Evolutionary conservation across 164 flowering plant species (phyloP).

Genomic region (Platanus orientalis): DNA sequence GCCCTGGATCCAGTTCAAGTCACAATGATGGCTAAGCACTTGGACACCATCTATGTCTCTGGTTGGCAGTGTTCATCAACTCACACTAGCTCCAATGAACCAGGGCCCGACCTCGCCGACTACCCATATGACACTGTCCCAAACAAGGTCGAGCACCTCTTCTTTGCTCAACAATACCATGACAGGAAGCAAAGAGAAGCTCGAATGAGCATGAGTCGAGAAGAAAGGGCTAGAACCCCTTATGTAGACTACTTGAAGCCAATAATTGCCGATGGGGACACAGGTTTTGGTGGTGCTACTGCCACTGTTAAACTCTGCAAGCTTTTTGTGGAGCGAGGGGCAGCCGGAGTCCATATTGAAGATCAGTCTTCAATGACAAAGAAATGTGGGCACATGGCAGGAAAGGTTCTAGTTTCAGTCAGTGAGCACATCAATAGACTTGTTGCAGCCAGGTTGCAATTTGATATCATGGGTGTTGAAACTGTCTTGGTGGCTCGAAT

Average conservation of each 20-base stretch:
- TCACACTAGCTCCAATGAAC: conserved; percentile 87
- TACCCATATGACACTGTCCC: conserved; percentile 98
- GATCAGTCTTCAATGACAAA: conserved; percentile 93
- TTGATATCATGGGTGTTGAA: conserved; percentile 88
- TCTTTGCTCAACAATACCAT: conserved; percentile 85
- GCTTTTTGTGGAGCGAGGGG: conserved; percentile 93
- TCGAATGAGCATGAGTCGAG: conserved; percentile 74
- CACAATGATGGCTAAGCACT: conserved; percentile 89
- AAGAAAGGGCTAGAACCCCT: conserved; percentile 71
- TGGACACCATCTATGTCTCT: conserved; percentile 88
- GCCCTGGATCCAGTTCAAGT: conserved; percentile 96
- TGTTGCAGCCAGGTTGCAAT: conserved; percentile 82
- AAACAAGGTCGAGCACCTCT: conserved; percentile 90
- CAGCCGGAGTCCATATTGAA: conserved; percentile 92
- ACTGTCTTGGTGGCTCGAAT: conserved; percentile 83
- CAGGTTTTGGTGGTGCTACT: conserved; percentile 93
- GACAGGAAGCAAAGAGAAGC: conserved; percentile 92
- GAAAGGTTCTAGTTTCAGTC: conserved; percentile 75
- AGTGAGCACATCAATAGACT: conserved; percentile 81
- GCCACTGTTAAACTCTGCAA: conserved; percentile 92
- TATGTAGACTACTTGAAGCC: conserved; percentile 81
- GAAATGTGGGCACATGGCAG: conserved; percentile 98
- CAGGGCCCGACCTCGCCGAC: conserved; percentile 96
- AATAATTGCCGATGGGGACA: conserved; percentile 89
- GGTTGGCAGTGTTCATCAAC: conserved; percentile 99